Evolutionary conservation across 768 basidiomycete species (phyloP).

Genomic region (Lactifluus pinguis): DNA sequence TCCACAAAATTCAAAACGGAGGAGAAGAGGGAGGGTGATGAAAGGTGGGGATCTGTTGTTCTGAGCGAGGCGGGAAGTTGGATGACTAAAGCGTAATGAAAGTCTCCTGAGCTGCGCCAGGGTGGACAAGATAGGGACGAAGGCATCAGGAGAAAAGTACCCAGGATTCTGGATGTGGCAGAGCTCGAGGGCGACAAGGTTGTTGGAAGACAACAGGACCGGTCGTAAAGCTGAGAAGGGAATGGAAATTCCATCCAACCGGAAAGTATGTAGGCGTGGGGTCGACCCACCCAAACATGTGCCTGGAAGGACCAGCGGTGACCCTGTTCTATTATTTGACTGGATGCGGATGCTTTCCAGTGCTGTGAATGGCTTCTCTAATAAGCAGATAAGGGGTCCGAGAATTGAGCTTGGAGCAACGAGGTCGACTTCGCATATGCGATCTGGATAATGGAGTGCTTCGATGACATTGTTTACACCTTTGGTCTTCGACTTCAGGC

Average conservation of each 20-base stretch:
- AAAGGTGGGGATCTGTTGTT: not conserved
- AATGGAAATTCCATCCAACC: not conserved
- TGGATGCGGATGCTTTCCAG: constrained; percentile 14
- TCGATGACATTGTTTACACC: not conserved
- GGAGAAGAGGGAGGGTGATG: not conserved
- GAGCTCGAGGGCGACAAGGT: not conserved
- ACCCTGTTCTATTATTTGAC: constrained; percentile 27
- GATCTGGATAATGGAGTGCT: not conserved
- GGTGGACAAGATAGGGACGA: not conserved
- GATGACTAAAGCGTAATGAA: not conserved
- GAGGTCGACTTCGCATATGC: not conserved
- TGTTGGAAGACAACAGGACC: not conserved
- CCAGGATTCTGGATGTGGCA: not conserved
- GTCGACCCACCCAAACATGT: not conserved
- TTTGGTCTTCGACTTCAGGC: not conserved
- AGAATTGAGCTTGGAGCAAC: not conserved
- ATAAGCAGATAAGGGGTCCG: constrained; percentile 23
- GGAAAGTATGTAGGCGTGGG: not conserved
- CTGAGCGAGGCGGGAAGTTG: not conserved
- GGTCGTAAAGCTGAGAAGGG: not conserved
- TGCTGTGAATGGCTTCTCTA: constrained; percentile 21
- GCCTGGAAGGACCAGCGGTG: constrained; percentile 25
- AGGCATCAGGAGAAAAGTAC: not conserved
- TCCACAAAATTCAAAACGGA: not conserved
- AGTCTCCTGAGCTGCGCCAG: not conserved